Evolutionary conservation across 2,329 filamentous ascomycete species (phyloP).

Genomic region (Exophiala bonariae): DNA sequence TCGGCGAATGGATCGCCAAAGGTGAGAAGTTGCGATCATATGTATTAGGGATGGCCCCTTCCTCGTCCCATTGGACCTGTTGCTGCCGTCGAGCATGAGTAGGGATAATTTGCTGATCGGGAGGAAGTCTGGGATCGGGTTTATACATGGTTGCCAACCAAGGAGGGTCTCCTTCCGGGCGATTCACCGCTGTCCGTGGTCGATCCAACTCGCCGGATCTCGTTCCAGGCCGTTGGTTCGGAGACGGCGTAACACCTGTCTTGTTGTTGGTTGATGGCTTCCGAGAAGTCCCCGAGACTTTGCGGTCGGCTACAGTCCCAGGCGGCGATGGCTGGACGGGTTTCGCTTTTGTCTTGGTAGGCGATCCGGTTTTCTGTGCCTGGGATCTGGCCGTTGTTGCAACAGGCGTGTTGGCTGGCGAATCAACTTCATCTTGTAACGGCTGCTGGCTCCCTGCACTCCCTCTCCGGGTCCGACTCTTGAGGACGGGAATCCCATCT

Average conservation of each 20-base stretch:
- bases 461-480: constrained; percentile 63
- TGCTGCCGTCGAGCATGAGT: constrained; percentile 88
- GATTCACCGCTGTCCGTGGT: constrained; percentile 58
- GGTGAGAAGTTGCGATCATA: constrained; percentile 89
- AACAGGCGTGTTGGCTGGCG: constrained; percentile 22
- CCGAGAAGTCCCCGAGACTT: constrained; percentile 39
- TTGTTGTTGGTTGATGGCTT: constrained; percentile 39
- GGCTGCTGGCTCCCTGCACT: constrained; percentile 31
- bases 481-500: constrained; percentile 59
- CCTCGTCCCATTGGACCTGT: constrained; percentile 92
- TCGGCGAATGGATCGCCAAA: constrained; percentile 55
- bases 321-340: constrained; percentile 30
- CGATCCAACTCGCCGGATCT: constrained; percentile 57
- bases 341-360: constrained; percentile 30
- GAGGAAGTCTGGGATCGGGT: constrained; percentile 88
- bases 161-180: constrained; percentile 89
- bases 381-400: constrained; percentile 22
- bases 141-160: constrained; percentile 96
- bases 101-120: constrained; percentile 91
- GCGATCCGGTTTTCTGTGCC: constrained; percentile 29
- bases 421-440: constrained; percentile 16
- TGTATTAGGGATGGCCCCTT: constrained; percentile 79
- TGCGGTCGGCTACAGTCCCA: constrained; percentile 33
- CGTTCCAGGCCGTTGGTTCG: constrained; percentile 59
- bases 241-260: constrained; percentile 37